A percentile compares a stretch with the other conserved stretches of the same genome.
Conservation (phyloP, 2,329 filamentous ascomycete genomes). For the Calonectria multiphialidica region DNA sequence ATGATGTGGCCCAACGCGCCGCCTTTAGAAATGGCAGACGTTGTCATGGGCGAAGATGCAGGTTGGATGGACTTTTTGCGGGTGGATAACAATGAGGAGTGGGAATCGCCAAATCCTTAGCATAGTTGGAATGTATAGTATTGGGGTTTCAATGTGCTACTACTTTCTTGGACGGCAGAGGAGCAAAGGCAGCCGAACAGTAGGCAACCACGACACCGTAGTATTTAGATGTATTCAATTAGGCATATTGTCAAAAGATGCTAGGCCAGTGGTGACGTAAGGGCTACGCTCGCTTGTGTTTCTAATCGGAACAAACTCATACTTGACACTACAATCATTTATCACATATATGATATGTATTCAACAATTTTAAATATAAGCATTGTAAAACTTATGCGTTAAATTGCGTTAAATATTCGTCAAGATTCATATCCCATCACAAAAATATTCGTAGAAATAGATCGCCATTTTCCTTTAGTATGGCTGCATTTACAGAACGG, state of each 20-base stretch:
- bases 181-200: not conserved
- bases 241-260: too few relatives aligned
- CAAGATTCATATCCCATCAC: not conserved
- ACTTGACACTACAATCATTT: not conserved
- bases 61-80: conserved; percentile 52
- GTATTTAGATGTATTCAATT: too few relatives aligned
- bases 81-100: conserved; percentile 29
- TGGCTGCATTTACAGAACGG: conserved; percentile 10
- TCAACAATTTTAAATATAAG: not conserved
- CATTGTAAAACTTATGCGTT: too few relatives aligned
- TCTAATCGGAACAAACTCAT: too few relatives aligned
- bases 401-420: not conserved
- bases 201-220: too few relatives aligned
- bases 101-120: conserved; percentile 13
- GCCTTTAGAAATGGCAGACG: conserved; percentile 50
- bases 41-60: conserved; percentile 52
- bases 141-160: not conserved
- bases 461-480: too few relatives aligned
- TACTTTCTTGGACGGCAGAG: not conserved
- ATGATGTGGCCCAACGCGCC: conserved; percentile 61
- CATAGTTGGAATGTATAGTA: not conserved
- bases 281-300: too few relatives aligned
- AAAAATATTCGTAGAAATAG: not conserved
- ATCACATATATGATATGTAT: too few relatives aligned
- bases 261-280: too few relatives aligned